These are phyloP conservation scores for Pythium chondricola DNA, from an alignment of 352 stramenopile species.

Conservation along the genomic window DNA sequence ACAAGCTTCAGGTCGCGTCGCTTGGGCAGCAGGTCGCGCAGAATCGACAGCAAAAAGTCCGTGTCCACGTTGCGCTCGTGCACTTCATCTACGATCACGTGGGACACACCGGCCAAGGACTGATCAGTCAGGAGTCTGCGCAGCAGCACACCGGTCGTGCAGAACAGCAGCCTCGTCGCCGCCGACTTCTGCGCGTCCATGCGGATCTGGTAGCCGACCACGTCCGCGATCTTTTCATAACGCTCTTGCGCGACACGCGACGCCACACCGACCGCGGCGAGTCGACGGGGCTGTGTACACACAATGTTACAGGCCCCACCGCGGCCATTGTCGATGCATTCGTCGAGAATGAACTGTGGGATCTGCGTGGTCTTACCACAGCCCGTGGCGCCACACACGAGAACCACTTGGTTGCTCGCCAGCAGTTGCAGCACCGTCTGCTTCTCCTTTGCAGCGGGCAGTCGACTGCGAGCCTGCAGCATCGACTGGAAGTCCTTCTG, in stretches of 20 bases:
- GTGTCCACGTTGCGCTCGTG: conserved; percentile 96
- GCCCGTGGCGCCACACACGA: conserved; percentile 94
- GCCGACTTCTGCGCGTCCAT: conserved; percentile 89
- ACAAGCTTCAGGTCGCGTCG: conserved; percentile 87
- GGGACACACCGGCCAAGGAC: conserved; percentile 85
- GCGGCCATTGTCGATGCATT: conserved; percentile 77
- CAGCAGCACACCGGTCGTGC: conserved; percentile 94
- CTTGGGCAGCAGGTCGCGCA: conserved; percentile 73
- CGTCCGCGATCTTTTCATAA: conserved; percentile 78
- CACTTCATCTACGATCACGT: conserved; percentile 99
- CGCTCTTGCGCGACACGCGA: conserved; percentile 93
- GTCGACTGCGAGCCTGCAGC: conserved; percentile 34
- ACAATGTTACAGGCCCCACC: conserved; percentile 93
- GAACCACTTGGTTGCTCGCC: conserved; percentile 80
- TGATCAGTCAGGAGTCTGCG: conserved; percentile 90
- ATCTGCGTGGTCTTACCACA: conserved; percentile 96
- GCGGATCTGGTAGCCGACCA: conserved; percentile 95
- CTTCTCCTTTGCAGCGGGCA: conserved; percentile 60
- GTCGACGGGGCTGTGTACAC: conserved; percentile 92
- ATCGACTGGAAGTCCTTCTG: conserved; percentile 53
- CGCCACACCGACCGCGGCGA: conserved; percentile 96
- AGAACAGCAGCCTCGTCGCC: conserved; percentile 92
- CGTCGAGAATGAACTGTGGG: conserved; percentile 96
- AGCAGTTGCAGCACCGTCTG: conserved; percentile 49
- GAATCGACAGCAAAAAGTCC: conserved; percentile 94